phyloP scores from a whole-genome alignment of 257 asterid genomes.

The Linaria vulgaris region DNA sequence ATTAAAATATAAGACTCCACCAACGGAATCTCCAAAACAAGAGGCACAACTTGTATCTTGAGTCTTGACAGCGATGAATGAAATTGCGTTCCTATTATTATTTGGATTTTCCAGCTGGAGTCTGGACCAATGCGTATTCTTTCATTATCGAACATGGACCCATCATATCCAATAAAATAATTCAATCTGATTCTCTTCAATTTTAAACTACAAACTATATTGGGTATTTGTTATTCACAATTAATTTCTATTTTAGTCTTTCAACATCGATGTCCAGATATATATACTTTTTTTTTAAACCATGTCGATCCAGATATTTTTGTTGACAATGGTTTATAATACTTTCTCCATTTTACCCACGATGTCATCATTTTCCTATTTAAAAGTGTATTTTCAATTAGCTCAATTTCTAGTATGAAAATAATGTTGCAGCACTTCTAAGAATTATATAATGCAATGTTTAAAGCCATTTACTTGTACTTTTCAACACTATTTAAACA shows the following conservation, averaged over 20 bases:
- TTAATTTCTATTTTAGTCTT: slow-evolving; percentile 7
- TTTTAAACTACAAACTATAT: no score
- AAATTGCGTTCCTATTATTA: slow-evolving; percentile 16
- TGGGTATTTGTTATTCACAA: no score
- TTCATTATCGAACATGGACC: slow-evolving; percentile 35
- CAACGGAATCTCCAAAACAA: slow-evolving; percentile 29
- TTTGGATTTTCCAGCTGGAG: slow-evolving; percentile 22
- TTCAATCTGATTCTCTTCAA: slow-evolving; percentile 25
- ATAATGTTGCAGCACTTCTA: not conserved
- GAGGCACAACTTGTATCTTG: slow-evolving; percentile 36
- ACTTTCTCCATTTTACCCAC: not conserved
- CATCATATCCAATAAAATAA: slow-evolving; percentile 28
- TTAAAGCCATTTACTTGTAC: no score
- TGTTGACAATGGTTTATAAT: slow-evolving; percentile 8
- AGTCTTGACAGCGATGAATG: slow-evolving; percentile 9
- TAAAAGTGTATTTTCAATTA: not conserved
- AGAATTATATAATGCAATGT: no score
- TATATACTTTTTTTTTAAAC: no score
- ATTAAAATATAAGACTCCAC: not conserved
- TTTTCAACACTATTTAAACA: no score
- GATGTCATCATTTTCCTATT: not conserved
- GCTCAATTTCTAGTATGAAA: not conserved
- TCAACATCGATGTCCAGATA: slow-evolving; percentile 24
- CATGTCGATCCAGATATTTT: slow-evolving; percentile 26
- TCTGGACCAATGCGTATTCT: slow-evolving; percentile 25